phyloP scores from a whole-genome alignment of 2,329 filamentous ascomycete genomes.

The Blastomyces gilchristii region DNA sequence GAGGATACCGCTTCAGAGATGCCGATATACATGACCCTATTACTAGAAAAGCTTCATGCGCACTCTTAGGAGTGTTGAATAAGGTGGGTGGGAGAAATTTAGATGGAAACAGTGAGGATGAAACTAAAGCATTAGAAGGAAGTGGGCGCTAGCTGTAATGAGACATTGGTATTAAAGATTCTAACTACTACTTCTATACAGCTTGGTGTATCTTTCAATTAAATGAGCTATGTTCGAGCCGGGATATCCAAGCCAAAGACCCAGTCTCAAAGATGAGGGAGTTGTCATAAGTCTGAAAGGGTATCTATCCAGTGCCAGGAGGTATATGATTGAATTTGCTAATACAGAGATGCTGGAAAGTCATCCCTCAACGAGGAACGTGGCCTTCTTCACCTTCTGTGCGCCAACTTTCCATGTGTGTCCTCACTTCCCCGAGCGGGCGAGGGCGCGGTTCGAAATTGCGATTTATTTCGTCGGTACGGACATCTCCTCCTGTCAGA shows the following conservation, averaged over 20 bases:
- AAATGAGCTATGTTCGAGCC: not conserved
- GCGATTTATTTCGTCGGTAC: not conserved
- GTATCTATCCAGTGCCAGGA: not conserved
- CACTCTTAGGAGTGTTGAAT: too few relatives aligned
- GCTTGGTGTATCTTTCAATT: not conserved
- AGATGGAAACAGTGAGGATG: not conserved
- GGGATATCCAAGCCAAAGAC: not conserved
- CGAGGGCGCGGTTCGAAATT: not conserved
- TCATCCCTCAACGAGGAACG: not conserved
- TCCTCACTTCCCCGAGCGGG: not conserved
- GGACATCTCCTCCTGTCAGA: not conserved
- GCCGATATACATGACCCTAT: not conserved
- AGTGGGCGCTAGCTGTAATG: not conserved
- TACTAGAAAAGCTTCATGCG: not conserved
- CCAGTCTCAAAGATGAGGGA: not conserved
- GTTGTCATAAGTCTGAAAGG: not conserved
- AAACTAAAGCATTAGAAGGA: not conserved
- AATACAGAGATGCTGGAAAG: not conserved
- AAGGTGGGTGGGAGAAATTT: not conserved
- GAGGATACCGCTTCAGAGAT: not conserved
- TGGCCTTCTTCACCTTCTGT: not conserved
- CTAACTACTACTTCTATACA: not conserved
- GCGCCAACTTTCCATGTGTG: slow-evolving; percentile 3
- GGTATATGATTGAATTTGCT: not conserved
- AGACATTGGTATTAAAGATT: not conserved